Evolutionary conservation across 495 filamentous ascomycete species (phyloP).

Genomic region (Aspergillus hancockii): DNA sequence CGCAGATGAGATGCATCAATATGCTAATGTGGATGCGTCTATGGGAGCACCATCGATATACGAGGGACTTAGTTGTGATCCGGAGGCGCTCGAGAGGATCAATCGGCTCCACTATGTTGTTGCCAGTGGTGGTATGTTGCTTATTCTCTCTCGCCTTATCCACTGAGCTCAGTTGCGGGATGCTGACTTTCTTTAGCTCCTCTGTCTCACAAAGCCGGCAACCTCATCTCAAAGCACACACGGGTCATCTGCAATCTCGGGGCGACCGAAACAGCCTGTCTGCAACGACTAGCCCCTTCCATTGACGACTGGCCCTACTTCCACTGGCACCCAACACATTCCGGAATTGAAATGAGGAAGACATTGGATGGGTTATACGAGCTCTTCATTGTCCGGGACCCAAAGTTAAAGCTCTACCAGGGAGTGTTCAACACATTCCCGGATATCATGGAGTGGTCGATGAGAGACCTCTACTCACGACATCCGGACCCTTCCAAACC

Average conservation of each 20-base stretch:
- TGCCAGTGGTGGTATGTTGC: slow-evolving; percentile 3
- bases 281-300: slow-evolving; percentile 2
- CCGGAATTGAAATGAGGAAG: slow-evolving; percentile 3
- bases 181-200: background rate
- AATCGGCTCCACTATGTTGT: slow-evolving; percentile 6
- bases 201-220: slow-evolving; percentile 1
- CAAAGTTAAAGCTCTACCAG: slow-evolving; percentile 1
- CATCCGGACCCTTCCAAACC: slow-evolving; percentile 11
- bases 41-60: slow-evolving; percentile 6
- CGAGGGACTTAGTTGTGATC: background rate
- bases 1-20: slow-evolving; percentile 6
- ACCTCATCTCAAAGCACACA: slow-evolving; percentile 4
- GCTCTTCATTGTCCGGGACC: background rate
- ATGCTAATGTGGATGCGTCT: slow-evolving; percentile 4
- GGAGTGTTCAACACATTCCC: slow-evolving; percentile 20
- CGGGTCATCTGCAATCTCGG: slow-evolving; percentile 4
- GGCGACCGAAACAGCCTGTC: slow-evolving; percentile 3
- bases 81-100: slow-evolving; percentile 4
- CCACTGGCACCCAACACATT: slow-evolving; percentile 4
- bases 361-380: background rate
- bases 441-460: slow-evolving; percentile 13
- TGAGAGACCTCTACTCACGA: slow-evolving; percentile 15
- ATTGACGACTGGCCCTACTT: slow-evolving; percentile 6
- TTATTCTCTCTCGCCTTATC: background rate
- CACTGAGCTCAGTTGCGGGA: background rate